Percentiles rank a stretch among this genome's conserved stretches.
Evolutionary conservation across 73 alveolate genomes (phyloP).

Genomic region (Paramecium bursaria): DNA sequence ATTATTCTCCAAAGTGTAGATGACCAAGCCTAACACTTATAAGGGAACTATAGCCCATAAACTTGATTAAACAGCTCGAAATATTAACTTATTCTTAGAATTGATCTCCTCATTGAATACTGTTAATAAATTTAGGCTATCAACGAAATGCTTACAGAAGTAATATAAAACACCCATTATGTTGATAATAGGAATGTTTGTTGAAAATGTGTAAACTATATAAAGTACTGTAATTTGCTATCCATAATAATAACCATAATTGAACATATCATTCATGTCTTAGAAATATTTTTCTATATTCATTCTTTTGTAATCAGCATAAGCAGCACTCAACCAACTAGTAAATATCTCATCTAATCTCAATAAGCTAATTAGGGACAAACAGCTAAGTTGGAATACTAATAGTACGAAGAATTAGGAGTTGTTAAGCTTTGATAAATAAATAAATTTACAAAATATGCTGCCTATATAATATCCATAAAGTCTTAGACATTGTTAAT

Average conservation of each 20-base stretch:
- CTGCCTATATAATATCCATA: conserved; percentile 80
- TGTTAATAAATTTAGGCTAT: conserved; percentile 82
- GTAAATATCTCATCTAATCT: conserved; percentile 87
- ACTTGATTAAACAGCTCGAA: too few species aligned
- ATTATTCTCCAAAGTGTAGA: too few species aligned
- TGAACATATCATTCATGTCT: conserved; percentile 81
- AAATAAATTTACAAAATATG: conserved; percentile 75
- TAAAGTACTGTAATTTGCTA: conserved; percentile 87
- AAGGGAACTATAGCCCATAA: too few species aligned
- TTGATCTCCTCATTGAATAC: conserved; percentile 85
- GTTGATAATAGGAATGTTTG: conserved; percentile 90
- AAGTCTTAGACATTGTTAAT: conserved; percentile 76
- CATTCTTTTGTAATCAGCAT: conserved; percentile 87
- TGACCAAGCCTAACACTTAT: too few species aligned
- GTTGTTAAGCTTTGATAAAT: conserved; percentile 25
- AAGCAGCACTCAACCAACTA: conserved; percentile 84
- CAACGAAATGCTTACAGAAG: conserved; percentile 89
- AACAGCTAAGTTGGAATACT: conserved; percentile 85
- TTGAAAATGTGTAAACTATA: conserved; percentile 85
- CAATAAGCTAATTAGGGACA: conserved; percentile 81
- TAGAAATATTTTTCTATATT: conserved; percentile 87
- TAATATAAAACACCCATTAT: conserved; percentile 89
- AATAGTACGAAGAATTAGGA: conserved; percentile 89
- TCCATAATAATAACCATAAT: conserved; percentile 95
- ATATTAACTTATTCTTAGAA: too few species aligned